Evolutionary conservation across 768 basidiomycete genomes (phyloP).

Genomic region (Boletus tylopilopsis): DNA sequence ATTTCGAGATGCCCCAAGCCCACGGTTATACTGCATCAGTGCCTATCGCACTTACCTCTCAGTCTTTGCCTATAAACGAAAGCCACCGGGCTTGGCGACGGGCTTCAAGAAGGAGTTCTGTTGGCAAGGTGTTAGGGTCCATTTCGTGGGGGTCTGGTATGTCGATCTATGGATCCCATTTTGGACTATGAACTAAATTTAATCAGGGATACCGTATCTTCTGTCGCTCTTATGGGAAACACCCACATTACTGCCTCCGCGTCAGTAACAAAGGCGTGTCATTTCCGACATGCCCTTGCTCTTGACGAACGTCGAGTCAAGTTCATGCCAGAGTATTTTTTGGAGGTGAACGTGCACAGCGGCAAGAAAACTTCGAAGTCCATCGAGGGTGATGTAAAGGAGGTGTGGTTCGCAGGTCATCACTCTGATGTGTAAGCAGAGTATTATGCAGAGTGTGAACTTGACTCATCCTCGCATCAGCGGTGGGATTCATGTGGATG

Average conservation of each 20-base stretch:
- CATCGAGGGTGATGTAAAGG: not conserved
- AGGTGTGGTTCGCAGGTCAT: not conserved
- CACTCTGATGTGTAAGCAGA: not conserved
- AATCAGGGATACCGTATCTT: not conserved
- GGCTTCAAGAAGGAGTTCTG: not conserved
- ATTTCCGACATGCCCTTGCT: constrained; percentile 1
- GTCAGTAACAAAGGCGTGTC: not conserved
- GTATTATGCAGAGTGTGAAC: too few species aligned
- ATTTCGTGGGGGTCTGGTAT: not conserved
- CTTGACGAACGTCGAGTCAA: not conserved
- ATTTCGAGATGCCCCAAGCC: too few species aligned
- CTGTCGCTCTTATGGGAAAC: not conserved
- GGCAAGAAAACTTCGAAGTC: not conserved
- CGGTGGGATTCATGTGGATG: not conserved
- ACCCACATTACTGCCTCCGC: not conserved
- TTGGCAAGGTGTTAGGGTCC: not conserved
- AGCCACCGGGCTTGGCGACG: not conserved
- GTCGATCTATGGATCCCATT: not conserved
- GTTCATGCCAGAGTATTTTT: not conserved
- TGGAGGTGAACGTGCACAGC: not conserved
- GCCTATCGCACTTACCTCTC: not conserved
- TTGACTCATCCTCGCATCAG: too few species aligned
- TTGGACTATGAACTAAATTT: not conserved
- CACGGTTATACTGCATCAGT: not conserved
- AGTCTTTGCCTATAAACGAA: not conserved